Base-by-base conservation (phyloP, 495 filamentous ascomycete genomes). In the Clavariopsis aquatica region DNA sequence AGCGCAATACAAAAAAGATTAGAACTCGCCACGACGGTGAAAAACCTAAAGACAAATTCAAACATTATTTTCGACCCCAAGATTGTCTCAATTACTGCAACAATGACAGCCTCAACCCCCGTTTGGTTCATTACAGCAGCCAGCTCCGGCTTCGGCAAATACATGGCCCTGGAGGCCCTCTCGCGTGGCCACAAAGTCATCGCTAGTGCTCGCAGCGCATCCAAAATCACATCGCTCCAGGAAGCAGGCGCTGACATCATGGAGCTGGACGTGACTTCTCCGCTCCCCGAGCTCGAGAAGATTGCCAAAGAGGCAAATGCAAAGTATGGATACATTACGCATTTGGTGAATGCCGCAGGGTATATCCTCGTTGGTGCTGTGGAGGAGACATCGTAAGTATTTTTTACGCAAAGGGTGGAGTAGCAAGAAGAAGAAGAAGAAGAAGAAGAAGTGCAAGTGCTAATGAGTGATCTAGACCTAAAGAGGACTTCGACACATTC, bases 141-240 rank as follows among this genome's bases (percentile, higher is more conserved):
- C 61, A 77, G 75, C 45, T 78, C 77, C 13, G 81, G 83, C 13
- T 78, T 85, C 51, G 82, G 81, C 10, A 76, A 73, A 34, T 61
- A 73, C 34, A 73, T 81, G 13, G 76, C 76, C 19, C 69, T 72
- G 17, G 74, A 76, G 8, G 75, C 81, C 31, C 74, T 80, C n/a
- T 69, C 76, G 8, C 75, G 78, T 22, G 85, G 84, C 0, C 82
- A 85, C 70, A 74, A 74, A 28, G 82, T 84, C 20, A 82, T 88
- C 55, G 84, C 84, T 5, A 81, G 81, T 0, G 81, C 80, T 22
- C 83, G 84, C 23, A 74, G 72, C 53, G 68, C 73, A 20, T 67
- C 76, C 0, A 76, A 72, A 36, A 73, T 84, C 15, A 55, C 75
- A 26, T 65, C 75, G 51, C 73, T 84, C 15, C 71, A 77, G 60